Conservation (phyloP, 192 early-diverging fungal genomes). For the Globomyces pollinis-pini region DNA sequence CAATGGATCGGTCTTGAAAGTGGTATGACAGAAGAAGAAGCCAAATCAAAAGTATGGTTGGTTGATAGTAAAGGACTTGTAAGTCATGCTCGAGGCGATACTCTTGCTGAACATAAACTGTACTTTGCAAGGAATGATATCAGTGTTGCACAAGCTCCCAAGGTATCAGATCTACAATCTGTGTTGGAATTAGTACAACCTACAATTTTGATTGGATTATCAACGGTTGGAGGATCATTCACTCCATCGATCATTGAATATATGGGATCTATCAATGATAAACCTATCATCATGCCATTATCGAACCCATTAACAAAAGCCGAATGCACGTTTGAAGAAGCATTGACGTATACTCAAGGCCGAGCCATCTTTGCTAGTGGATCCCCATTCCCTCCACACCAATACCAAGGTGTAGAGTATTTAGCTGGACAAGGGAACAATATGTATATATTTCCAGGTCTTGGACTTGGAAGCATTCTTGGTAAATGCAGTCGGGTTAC, state of each 20-base stretch:
- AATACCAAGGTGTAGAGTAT: neutral
- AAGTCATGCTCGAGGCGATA: slow-evolving; percentile 79
- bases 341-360: slow-evolving; percentile 77
- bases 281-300: slow-evolving; percentile 81
- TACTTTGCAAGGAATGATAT: slow-evolving; percentile 82
- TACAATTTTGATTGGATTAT: slow-evolving; percentile 83
- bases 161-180: slow-evolving; percentile 65
- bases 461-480: slow-evolving; percentile 80
- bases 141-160: slow-evolving; percentile 39
- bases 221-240: slow-evolving; percentile 73
- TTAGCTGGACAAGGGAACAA: slow-evolving; percentile 87
- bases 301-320: slow-evolving; percentile 83
- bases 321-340: slow-evolving; percentile 91
- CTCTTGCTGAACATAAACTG: slow-evolving; percentile 28
- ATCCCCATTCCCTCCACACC: slow-evolving; percentile 83
- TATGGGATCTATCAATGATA: slow-evolving; percentile 67
- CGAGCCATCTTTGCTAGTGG: slow-evolving; percentile 93
- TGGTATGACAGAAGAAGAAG: slow-evolving; percentile 67
- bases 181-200: slow-evolving; percentile 82
- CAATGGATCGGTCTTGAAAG: slow-evolving; percentile 55
- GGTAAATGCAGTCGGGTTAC: slow-evolving; percentile 63
- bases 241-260: slow-evolving; percentile 55
- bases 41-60: slow-evolving; percentile 70
- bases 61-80: slow-evolving; percentile 90
- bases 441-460: slow-evolving; percentile 95